phyloP scores from a whole-genome alignment of 1,139 yeast species.

The Kodamaea anthophila region DNA sequence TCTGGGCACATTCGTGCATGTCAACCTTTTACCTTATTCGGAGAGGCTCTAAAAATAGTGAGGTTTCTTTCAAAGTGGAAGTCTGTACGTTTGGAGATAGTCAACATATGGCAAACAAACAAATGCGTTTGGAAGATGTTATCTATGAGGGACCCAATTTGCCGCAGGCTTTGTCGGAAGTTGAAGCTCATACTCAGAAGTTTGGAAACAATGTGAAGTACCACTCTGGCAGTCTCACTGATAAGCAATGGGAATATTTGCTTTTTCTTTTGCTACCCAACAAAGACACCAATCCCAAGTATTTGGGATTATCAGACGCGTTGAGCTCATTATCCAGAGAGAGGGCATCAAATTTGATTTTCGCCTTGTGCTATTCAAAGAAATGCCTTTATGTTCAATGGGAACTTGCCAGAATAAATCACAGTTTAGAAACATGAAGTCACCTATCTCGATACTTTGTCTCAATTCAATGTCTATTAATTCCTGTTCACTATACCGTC shows the following conservation, averaged over 20 bases:
- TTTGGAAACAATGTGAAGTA: too few species aligned
- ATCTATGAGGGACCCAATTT: conserved; percentile 2
- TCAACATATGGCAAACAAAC: conserved; percentile 6
- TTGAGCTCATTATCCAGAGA: conserved; percentile 17
- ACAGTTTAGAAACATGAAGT: too few species aligned
- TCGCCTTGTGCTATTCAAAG: conserved; percentile 32
- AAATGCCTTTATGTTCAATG: conserved; percentile 23
- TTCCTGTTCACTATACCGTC: too few species aligned
- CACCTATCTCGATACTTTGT: too few species aligned
- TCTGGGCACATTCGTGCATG: conserved; percentile 31
- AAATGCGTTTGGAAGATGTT: conserved; percentile 1
- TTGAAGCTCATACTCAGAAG: conserved; percentile 2
- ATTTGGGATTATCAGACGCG: too few species aligned
- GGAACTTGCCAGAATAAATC: conserved; percentile 25
- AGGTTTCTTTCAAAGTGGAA: conserved; percentile 13
- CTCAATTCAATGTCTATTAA: too few species aligned
- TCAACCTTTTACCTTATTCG: neutral
- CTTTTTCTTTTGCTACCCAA: neutral
- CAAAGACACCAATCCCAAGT: neutral
- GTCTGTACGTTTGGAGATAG: conserved; percentile 10
- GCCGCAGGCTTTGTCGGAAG: conserved; percentile 2
- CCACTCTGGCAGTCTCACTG: neutral
- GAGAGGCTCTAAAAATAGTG: conserved; percentile 5
- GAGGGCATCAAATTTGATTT: conserved; percentile 40
- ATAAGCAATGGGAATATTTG: neutral